These are phyloP conservation scores for Trichophyton mentagrophytes DNA, from an alignment of 2,329 filamentous ascomycete genomes.

Conservation along the genomic window DNA sequence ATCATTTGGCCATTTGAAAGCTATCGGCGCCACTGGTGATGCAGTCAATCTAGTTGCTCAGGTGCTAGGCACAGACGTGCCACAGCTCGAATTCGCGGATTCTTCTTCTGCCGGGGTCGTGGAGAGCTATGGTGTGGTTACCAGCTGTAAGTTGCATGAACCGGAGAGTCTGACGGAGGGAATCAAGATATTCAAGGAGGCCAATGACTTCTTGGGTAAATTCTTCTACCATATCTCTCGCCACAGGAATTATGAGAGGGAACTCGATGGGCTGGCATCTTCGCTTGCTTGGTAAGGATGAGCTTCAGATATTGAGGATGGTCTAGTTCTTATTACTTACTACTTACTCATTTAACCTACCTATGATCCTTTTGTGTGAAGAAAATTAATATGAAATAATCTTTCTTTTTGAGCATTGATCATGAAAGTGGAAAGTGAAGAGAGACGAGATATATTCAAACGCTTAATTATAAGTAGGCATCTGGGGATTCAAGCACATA, in stretches of 20 bases:
- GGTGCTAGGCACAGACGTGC: conserved; percentile 29
- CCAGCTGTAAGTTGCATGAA: conserved; percentile 40
- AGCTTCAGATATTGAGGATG: background rate
- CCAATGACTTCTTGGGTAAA: conserved; percentile 55
- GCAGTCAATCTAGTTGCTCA: conserved; percentile 51
- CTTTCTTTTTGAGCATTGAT: background rate
- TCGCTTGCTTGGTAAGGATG: conserved; percentile 55
- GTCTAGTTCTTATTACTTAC: background rate
- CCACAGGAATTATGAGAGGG: conserved; percentile 62
- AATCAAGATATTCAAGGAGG: conserved; percentile 52
- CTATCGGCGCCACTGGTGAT: conserved; percentile 63
- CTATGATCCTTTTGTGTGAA: background rate
- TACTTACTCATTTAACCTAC: background rate
- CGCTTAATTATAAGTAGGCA: too few relatives aligned
- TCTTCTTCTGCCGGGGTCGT: conserved; percentile 40
- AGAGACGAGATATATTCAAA: background rate
- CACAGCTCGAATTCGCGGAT: conserved; percentile 38
- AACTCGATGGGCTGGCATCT: conserved; percentile 54
- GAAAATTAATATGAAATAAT: background rate
- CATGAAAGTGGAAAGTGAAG: background rate
- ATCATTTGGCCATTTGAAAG: conserved; percentile 69
- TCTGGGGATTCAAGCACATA: background rate
- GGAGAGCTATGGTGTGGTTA: conserved; percentile 68
- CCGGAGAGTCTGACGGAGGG: conserved; percentile 50
- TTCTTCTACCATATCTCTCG: conserved; percentile 58